phyloP scores from a whole-genome alignment of 1,284 basidiomycete species.

The Singerocomus rubriflavus region DNA sequence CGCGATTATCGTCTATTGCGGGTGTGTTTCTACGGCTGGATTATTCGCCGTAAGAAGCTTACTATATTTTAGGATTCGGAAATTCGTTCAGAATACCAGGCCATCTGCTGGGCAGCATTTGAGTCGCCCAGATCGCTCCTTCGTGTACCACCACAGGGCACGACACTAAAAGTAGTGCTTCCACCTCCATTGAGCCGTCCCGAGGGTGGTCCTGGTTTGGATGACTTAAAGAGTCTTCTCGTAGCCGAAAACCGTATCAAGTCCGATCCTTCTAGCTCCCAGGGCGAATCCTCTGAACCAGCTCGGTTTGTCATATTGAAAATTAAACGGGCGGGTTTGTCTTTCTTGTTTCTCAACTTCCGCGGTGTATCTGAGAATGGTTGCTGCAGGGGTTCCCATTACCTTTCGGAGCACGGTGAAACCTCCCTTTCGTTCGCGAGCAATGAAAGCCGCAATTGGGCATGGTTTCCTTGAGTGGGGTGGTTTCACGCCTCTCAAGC shows the following conservation, averaged over 20 bases:
- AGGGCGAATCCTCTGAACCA: background rate
- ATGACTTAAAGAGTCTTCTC: constrained; percentile 31
- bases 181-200: constrained; percentile 20
- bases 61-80: constrained; percentile 44
- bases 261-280: background rate
- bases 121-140: constrained; percentile 39
- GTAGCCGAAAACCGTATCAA: constrained; percentile 9
- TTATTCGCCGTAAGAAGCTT: background rate
- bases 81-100: constrained; percentile 38
- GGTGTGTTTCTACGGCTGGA: constrained; percentile 37
- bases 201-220: constrained; percentile 37
- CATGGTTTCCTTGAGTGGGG: constrained; percentile 33
- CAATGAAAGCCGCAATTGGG: constrained; percentile 30
- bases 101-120: constrained; percentile 43
- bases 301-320: constrained; percentile 23
- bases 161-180: constrained; percentile 24
- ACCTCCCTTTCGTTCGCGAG: constrained; percentile 28
- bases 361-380: background rate
- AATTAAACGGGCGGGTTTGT: constrained; percentile 28
- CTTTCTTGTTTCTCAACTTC: background rate
- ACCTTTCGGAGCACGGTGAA: constrained; percentile 21
- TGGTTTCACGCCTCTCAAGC: constrained; percentile 29
- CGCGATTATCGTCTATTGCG: constrained; percentile 44
- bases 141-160: constrained; percentile 30
- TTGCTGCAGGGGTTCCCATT: constrained; percentile 17